These are phyloP conservation scores for Jacaranda mimosifolia DNA, from an alignment of 257 asterid genomes.

Conservation along the genomic window DNA sequence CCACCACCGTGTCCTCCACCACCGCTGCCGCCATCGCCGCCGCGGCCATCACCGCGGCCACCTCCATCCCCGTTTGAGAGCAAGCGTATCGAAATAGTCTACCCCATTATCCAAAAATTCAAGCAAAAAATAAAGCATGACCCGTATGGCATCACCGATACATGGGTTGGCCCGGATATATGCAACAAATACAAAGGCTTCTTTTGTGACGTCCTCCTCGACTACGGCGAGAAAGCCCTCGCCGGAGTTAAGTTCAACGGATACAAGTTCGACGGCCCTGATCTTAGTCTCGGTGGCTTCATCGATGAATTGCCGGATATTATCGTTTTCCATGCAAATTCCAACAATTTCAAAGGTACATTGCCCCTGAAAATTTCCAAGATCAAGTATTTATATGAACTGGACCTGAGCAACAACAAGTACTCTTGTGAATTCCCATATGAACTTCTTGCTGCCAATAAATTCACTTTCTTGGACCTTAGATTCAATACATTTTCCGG, in stretches of 20 bases:
- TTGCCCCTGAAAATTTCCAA: conserved; percentile 30
- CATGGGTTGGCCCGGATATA: conserved; percentile 37
- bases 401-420: conserved; percentile 46
- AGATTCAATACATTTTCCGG: conserved; percentile 43
- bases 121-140: conserved; percentile 29
- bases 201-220: conserved; percentile 34
- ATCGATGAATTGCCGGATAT: conserved; percentile 37
- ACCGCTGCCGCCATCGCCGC: neutral
- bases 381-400: conserved; percentile 34
- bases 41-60: neutral
- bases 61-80: conserved; percentile 27
- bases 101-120: conserved; percentile 39
- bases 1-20: conserved; percentile 1
- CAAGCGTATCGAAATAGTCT: conserved; percentile 35
- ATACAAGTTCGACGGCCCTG: conserved; percentile 36
- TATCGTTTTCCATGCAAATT: conserved; percentile 42
- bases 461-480: conserved; percentile 46
- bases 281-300: conserved; percentile 34
- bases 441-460: conserved; percentile 33
- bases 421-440: conserved; percentile 37
- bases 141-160: conserved; percentile 35
- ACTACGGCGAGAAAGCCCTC: conserved; percentile 1
- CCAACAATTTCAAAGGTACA: conserved; percentile 41
- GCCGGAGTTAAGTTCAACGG: conserved; percentile 43
- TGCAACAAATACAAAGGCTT: conserved; percentile 47